Evolutionary conservation across 2,329 filamentous ascomycete genomes (phyloP).

Genomic region (Lecanoromycetidae sp.): DNA sequence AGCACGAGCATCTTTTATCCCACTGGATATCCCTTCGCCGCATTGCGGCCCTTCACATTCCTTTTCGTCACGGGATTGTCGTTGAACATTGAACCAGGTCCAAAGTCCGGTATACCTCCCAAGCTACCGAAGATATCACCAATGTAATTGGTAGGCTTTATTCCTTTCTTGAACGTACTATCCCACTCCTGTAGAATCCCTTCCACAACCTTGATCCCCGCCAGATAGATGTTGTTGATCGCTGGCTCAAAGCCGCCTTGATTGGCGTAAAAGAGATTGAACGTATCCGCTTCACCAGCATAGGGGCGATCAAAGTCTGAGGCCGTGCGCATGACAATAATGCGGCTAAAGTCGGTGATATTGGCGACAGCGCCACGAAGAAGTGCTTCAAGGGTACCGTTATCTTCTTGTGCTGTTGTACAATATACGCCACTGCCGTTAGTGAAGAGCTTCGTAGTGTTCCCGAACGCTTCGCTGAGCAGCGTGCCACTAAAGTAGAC

Average conservation of each 20-base stretch:
- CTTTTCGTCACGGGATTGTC: slow-evolving; percentile 15
- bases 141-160: slow-evolving; percentile 52
- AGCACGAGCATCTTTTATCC: too few species aligned
- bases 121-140: slow-evolving; percentile 60
- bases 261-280: slow-evolving; percentile 48
- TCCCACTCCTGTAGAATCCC: slow-evolving; percentile 54
- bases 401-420: slow-evolving; percentile 62
- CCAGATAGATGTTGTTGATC: slow-evolving; percentile 53
- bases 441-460: slow-evolving; percentile 51
- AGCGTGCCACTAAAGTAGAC: slow-evolving; percentile 56
- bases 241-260: slow-evolving; percentile 54
- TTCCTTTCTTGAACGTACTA: slow-evolving; percentile 43
- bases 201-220: slow-evolving; percentile 52
- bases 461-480: slow-evolving; percentile 52
- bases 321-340: slow-evolving; percentile 56
- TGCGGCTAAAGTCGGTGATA: slow-evolving; percentile 51
- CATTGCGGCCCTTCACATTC: slow-evolving; percentile 6
- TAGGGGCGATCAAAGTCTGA: slow-evolving; percentile 62
- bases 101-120: slow-evolving; percentile 55
- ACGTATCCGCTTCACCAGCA: slow-evolving; percentile 41
- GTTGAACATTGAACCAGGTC: slow-evolving; percentile 31
- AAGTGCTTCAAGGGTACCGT: slow-evolving; percentile 54
- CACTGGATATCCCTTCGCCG: slow-evolving; percentile 1
- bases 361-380: slow-evolving; percentile 46
- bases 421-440: slow-evolving; percentile 58